These are phyloP conservation scores for Macrophomina tecta DNA, from an alignment of 2,329 filamentous ascomycete genomes.

Conservation along the genomic window DNA sequence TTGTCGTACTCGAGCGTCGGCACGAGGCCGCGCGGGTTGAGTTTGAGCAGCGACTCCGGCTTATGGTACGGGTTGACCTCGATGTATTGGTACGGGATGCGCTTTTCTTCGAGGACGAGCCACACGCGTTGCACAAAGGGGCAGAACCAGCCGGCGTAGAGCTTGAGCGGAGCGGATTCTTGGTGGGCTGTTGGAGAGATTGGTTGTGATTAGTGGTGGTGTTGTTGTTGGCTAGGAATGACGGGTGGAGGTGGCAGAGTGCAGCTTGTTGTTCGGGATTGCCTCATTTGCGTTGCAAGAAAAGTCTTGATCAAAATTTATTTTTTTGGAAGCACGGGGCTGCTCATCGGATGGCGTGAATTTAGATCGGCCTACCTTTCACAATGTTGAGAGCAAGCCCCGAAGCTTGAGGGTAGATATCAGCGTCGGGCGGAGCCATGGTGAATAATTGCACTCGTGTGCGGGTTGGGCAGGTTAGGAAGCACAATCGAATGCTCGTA, in stretches of 20 bases:
- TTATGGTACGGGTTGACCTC: conserved; percentile 83
- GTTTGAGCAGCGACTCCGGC: conserved; percentile 66
- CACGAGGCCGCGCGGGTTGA: conserved; percentile 78
- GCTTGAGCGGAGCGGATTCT: conserved; percentile 61
- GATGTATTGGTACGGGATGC: conserved; percentile 70
- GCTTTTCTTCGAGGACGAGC: conserved; percentile 76
- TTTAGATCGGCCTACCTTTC: conserved; percentile 31
- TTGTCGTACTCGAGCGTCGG: conserved; percentile 66
- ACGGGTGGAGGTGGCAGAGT: no score
- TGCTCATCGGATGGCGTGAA: no score
- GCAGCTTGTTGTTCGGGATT: no score
- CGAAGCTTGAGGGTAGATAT: conserved; percentile 44
- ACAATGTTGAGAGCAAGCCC: conserved; percentile 41
- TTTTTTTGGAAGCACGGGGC: no score
- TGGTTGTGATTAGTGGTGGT: neutral
- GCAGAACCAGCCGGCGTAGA: conserved; percentile 80
- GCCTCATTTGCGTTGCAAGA: no score
- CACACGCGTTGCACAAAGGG: conserved; percentile 72
- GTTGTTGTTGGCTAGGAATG: neutral
- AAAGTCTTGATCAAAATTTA: no score
- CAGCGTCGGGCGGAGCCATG: conserved; percentile 29
- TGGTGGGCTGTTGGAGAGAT: conserved; percentile 34
- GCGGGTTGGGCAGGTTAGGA: neutral
- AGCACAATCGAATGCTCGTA: neutral
- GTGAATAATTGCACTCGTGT: neutral